These are phyloP conservation scores for Hordeum pubiflorum DNA, from an alignment of 202 grass and related monocot genomes.

Conservation along the genomic window DNA sequence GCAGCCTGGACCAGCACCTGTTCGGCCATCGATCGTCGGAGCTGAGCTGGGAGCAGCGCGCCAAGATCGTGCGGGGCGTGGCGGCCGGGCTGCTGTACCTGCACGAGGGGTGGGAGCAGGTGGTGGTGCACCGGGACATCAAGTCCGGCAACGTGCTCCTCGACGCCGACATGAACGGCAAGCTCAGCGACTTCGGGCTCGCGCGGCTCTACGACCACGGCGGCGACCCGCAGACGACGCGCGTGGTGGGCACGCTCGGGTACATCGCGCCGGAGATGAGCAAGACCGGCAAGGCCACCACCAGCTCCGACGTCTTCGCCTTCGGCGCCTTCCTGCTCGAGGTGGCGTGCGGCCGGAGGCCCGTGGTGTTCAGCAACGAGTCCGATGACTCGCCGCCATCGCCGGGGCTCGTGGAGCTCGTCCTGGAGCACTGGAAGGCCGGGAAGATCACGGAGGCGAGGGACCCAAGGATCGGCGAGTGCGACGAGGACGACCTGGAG, in stretches of 20 bases:
- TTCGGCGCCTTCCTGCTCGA: slow-evolving; percentile 72
- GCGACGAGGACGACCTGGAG: slow-evolving; percentile 41
- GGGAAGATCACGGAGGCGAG: slow-evolving; percentile 33
- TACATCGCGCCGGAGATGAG: slow-evolving; percentile 83
- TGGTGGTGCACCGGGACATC: slow-evolving; percentile 88
- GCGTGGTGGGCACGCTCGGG: slow-evolving; percentile 63
- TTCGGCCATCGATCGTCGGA: background rate
- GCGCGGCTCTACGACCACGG: slow-evolving; percentile 73
- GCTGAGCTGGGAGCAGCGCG: slow-evolving; percentile 56
- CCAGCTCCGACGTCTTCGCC: slow-evolving; percentile 53
- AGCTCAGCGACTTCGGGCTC: slow-evolving; percentile 79
- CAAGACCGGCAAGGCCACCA: slow-evolving; percentile 65
- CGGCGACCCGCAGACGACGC: slow-evolving; percentile 57
- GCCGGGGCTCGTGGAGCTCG: slow-evolving; percentile 55
- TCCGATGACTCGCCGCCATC: slow-evolving; percentile 26
- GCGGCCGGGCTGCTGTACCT: slow-evolving; percentile 77
- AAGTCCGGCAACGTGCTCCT: slow-evolving; percentile 83
- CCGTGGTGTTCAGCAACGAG: background rate
- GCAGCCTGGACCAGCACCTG: slow-evolving; percentile 69
- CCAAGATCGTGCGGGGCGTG: slow-evolving; percentile 51
- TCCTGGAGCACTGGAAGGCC: slow-evolving; percentile 46
- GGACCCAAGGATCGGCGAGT: slow-evolving; percentile 46
- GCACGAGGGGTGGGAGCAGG: slow-evolving; percentile 85
- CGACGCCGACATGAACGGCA: slow-evolving; percentile 55
- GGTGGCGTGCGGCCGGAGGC: slow-evolving; percentile 50